Evolutionary conservation across 192 early-diverging fungal genomes (phyloP), one percentile per base, ranked within the genome.

Genomic region (Gamsiella multidivaricata): DNA sequence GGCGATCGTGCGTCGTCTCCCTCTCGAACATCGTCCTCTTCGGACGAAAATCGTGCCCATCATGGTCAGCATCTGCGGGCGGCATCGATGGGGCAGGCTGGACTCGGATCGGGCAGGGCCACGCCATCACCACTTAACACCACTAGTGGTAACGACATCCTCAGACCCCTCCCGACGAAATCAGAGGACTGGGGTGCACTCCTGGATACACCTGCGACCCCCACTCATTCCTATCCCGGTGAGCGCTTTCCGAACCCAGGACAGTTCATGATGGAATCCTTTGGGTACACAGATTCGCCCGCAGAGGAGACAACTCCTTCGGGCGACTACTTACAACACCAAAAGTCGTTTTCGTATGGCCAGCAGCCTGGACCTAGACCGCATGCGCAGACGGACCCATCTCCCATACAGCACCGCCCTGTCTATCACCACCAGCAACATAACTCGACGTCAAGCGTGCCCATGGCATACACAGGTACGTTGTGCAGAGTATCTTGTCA

Each of bases 101-200:
- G 63, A 28, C 10, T 55, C 14, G 39, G 41, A 20, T 43, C 57
- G 5, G 68, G 68, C 3, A 46, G 68, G 37, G 52, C 37, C 7
- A 61, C 68, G 18, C 68, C 68, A 10, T 2, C 55, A 7, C 32
- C 20, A 3, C 20, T 70, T n/a, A 33, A 45, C 51, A 65, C n/a
- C 29, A 50, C 25, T 28, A 74, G 57, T 45, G 36, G 25, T 32
- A 54, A 34, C 6, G 61, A 63, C 22, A 11, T 23, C 28, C 28
- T 59, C 28, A 60, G 54, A 33, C 71, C 62, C 8, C 53, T 74
- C 9, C 71, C 62, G 1, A 32, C 62, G 9, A 65, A 59, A 22
- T 74, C 71, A 7, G 71, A 74, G 25, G 71, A 74, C 26, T 74
- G 71, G 71, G 71, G 43, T 4, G 56, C 62, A 1, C 58, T 74